These are phyloP conservation scores for Hysterium pulicare DNA, from an alignment of 2,329 filamentous ascomycete genomes.

Conservation along the genomic window DNA sequence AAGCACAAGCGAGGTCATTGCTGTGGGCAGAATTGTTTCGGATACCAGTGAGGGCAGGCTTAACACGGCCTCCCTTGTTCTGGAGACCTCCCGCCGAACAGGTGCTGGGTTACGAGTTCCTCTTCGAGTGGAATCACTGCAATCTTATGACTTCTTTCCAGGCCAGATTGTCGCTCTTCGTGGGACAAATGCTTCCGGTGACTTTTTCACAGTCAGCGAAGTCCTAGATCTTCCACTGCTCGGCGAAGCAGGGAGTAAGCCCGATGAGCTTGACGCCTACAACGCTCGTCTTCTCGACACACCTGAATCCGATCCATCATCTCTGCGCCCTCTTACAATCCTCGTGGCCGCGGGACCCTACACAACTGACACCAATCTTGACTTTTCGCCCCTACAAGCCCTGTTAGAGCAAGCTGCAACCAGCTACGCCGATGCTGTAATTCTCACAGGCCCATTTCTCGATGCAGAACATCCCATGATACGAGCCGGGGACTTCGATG, in stretches of 20 bases:
- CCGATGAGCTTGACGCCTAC: constrained; percentile 63
- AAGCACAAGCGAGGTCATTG: constrained; percentile 81
- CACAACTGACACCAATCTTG: constrained; percentile 86
- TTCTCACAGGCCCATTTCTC: constrained; percentile 84
- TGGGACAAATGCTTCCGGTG: constrained; percentile 83
- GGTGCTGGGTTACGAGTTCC: constrained; percentile 81
- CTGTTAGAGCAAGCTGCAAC: constrained; percentile 76
- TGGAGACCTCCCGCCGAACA: constrained; percentile 81
- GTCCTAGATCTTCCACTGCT: constrained; percentile 72
- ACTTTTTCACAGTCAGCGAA: constrained; percentile 76
- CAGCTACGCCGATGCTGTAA: constrained; percentile 70
- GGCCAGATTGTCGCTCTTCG: constrained; percentile 87
- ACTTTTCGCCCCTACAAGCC: constrained; percentile 81
- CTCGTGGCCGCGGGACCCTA: constrained; percentile 84
- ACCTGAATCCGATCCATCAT: constrained; percentile 51
- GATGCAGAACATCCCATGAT: constrained; percentile 88
- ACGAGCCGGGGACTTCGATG: constrained; percentile 52
- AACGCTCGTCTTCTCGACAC: constrained; percentile 66
- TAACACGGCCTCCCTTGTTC: constrained; percentile 77
- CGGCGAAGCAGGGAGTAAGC: constrained; percentile 67
- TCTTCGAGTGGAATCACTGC: constrained; percentile 68
- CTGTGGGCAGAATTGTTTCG: constrained; percentile 86
- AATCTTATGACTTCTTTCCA: constrained; percentile 80
- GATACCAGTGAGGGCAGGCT: constrained; percentile 83
- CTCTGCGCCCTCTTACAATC: constrained; percentile 65